Percentiles rank a stretch among this genome's conserved stretches.
Evolutionary conservation across 2,329 filamentous ascomycete species (phyloP).

Genomic region (Talaromyces sp.): DNA sequence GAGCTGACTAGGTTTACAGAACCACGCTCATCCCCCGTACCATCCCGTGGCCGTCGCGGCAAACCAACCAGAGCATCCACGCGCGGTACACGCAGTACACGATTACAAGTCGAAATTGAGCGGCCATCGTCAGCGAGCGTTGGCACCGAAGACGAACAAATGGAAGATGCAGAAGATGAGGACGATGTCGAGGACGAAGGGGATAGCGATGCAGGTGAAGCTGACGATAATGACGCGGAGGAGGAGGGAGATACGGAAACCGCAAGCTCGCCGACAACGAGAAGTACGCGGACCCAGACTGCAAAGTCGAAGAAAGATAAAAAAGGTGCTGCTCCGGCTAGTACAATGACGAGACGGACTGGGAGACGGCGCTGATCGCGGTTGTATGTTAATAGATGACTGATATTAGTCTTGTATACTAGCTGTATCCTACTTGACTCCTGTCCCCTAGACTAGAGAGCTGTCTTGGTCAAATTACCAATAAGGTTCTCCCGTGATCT

Average conservation of each 20-base stretch:
- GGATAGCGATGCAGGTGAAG: conserved; percentile 34
- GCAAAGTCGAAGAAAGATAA: conserved; percentile 36
- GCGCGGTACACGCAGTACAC: conserved; percentile 40
- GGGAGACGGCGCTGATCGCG: conserved; percentile 37
- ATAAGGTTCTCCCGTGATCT: no score
- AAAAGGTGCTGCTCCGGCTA: conserved; percentile 11
- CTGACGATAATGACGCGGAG: conserved; percentile 35
- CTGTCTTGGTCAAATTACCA: not conserved
- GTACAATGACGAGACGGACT: conserved; percentile 21
- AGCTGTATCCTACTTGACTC: not conserved
- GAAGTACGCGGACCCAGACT: conserved; percentile 39
- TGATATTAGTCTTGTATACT: not conserved
- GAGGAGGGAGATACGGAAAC: conserved; percentile 40
- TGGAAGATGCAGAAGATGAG: conserved; percentile 41
- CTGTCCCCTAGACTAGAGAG: not conserved
- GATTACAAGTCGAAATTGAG: conserved; percentile 42
- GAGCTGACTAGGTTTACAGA: conserved; percentile 30
- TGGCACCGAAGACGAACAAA: conserved; percentile 41
- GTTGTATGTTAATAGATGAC: not conserved
- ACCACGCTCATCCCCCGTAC: conserved; percentile 44
- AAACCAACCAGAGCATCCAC: conserved; percentile 35
- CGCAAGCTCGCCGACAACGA: conserved; percentile 36
- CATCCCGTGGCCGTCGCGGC: conserved; percentile 40
- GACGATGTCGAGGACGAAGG: conserved; percentile 40
- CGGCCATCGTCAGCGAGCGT: conserved; percentile 29